Evolutionary conservation across 2,329 filamentous ascomycete species (phyloP), one percentile per base, ranked within the genome.

Genomic region (Albifimbria verrucaria): DNA sequence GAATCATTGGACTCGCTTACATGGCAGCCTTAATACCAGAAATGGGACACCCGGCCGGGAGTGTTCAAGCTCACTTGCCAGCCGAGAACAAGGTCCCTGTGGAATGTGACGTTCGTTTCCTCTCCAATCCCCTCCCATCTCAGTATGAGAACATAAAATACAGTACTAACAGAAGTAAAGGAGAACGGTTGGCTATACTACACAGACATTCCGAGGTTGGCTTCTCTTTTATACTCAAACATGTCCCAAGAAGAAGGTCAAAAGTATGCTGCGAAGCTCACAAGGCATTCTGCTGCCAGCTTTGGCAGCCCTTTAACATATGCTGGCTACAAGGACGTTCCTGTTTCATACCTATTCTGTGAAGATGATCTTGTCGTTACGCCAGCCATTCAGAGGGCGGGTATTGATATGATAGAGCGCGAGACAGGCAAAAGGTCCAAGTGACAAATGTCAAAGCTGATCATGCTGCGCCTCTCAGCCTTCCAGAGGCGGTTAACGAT

Each of bases 261-360:
- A 41, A 5, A 17, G 4, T 54, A 49, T 49, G 49, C 44, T 2
- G 25, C 26, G 39, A 54, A 49, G 20, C 52, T 54, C 10, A 49
- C 23, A 10, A 32, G 41, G 17, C 74, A 77, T 47, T 72, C 69
- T 0, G 55, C 62, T 10, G 53, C 61, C 12, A 67, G 63, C 44
- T 76, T 76, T 54, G 51, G 42, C 0, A 63, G 62, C 22, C 56
- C 60, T 4, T 54, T 77, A 36, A 72, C 68, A 2, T 64, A 76
- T 56, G 52, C 66, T 3, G 72, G 71, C 0, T 77, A 74, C 54
- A 71, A 69, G 52, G 65, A 75, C 32, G 60, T 74, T 2, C 69
- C 69, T 0, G 68, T 71, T 3, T 74, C 68, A 1, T 77, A 71
- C 18, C 32, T 39, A 39, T n/a, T 39, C 11, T 39, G 32, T n/a